Conservation (phyloP, 108 stramenopile species). For the Pseudonitzschia multiseries region DNA sequence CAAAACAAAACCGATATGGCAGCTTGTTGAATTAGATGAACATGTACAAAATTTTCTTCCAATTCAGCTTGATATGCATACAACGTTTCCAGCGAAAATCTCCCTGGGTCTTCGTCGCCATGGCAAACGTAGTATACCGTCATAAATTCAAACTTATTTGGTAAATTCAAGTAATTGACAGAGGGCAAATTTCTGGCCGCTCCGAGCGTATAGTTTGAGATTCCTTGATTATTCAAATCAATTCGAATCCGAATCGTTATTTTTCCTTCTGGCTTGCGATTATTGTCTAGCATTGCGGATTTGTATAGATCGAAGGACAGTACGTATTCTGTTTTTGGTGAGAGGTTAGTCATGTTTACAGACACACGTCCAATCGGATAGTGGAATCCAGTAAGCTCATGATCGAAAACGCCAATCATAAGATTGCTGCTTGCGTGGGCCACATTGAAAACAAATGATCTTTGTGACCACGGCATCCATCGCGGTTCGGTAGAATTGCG, state of each 20-base stretch:
- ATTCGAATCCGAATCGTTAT: conserved; percentile 43
- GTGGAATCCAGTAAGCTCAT: conserved; percentile 34
- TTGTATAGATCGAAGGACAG: conserved; percentile 42
- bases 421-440: conserved; percentile 57
- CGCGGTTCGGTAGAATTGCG: conserved; percentile 55
- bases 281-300: conserved; percentile 21
- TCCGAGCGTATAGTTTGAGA: conserved; percentile 12
- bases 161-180: conserved; percentile 46
- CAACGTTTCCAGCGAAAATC: conserved; percentile 34
- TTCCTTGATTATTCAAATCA: conserved; percentile 46
- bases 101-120: conserved; percentile 43
- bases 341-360: conserved; percentile 59
- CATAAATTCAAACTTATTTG: conserved; percentile 45
- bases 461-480: conserved; percentile 66
- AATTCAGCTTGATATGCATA: conserved; percentile 29
- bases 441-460: conserved; percentile 62
- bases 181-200: conserved; percentile 33
- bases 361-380: conserved; percentile 57
- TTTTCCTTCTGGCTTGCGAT: conserved; percentile 25
- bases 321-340: conserved; percentile 46
- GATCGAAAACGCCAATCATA: conserved; percentile 74
- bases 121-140: conserved; percentile 44
- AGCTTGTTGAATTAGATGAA: conserved; percentile 39
- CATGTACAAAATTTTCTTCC: conserved; percentile 28
- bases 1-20: conserved; percentile 49